A percentile compares a stretch with the other conserved stretches of the same genome.
Conservation (phyloP, 495 filamentous ascomycete species). For the Platismatia glauca region DNA sequence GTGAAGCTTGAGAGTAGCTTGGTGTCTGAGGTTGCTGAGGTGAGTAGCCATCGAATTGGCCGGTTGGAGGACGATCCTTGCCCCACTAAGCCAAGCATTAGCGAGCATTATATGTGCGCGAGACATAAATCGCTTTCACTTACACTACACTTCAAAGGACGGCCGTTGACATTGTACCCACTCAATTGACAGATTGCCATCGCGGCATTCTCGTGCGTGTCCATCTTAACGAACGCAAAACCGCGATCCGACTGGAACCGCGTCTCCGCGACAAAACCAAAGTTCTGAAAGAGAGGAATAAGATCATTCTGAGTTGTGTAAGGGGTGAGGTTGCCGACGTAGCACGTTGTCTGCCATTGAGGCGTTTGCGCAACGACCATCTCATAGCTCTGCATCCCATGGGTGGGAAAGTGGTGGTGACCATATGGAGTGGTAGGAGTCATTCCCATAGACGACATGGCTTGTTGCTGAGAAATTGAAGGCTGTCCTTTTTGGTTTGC, state of each 20-base stretch:
- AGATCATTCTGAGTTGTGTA: slow-evolving; percentile 96
- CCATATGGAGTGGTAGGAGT: slow-evolving; percentile 93
- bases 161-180: slow-evolving; percentile 94
- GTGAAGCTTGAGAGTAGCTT: slow-evolving; percentile 51
- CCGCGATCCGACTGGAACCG: slow-evolving; percentile 97
- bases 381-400: slow-evolving; percentile 93
- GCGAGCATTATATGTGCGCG: slow-evolving; percentile 24
- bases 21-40: slow-evolving; percentile 64
- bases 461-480: slow-evolving; percentile 93
- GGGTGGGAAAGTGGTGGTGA: slow-evolving; percentile 96
- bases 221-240: slow-evolving; percentile 99
- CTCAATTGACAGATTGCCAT: slow-evolving; percentile 98
- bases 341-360: slow-evolving; percentile 97
- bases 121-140: slow-evolving; percentile 32
- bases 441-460: slow-evolving; percentile 97
- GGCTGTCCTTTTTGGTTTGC: slow-evolving; percentile 99
- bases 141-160: slow-evolving; percentile 97
- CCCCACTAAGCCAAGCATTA: slow-evolving; percentile 62
- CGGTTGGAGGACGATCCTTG: slow-evolving; percentile 91
- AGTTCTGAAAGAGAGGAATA: slow-evolving; percentile 95
- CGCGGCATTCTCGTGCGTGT: slow-evolving; percentile 93
- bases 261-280: slow-evolving; percentile 93
- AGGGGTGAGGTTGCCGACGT: slow-evolving; percentile 94
- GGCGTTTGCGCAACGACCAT: slow-evolving; percentile 98
- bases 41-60: slow-evolving; percentile 74